A percentile compares a stretch with the other conserved stretches of the same genome.
These are phyloP conservation scores for Volvox carteri DNA, from an alignment of 163 green algal genomes.

Conservation along the genomic window DNA sequence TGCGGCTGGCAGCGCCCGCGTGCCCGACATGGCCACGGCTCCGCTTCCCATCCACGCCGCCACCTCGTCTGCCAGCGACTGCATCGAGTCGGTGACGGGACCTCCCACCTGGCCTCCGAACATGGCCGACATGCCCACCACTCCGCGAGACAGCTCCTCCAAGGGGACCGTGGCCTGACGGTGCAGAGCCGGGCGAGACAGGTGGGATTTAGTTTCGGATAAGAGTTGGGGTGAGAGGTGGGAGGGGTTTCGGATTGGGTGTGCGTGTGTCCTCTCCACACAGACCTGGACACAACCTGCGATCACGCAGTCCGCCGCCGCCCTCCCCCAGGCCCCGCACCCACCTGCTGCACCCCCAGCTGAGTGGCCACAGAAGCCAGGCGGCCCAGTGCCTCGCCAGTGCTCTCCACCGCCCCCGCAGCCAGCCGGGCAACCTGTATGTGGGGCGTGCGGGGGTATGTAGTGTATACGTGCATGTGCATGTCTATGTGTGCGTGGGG, in stretches of 20 bases:
- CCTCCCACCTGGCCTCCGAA: conserved; percentile 66
- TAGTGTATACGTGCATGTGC: not conserved
- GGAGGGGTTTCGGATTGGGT: not conserved
- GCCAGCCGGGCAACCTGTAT: conserved; percentile 69
- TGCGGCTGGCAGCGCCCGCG: conserved; percentile 57
- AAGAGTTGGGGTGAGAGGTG: not conserved
- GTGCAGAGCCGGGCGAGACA: not conserved
- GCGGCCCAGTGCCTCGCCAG: conserved; percentile 69
- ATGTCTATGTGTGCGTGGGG: not conserved
- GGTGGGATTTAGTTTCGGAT: not conserved
- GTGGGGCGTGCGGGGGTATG: not conserved
- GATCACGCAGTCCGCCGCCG: too few species aligned
- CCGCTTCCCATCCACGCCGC: conserved; percentile 74
- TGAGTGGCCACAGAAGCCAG: conserved; percentile 66
- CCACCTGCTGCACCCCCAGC: conserved; percentile 59
- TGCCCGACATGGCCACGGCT: conserved; percentile 65
- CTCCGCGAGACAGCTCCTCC: conserved; percentile 67
- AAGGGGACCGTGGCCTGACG: conserved; percentile 56
- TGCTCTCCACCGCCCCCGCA: conserved; percentile 67
- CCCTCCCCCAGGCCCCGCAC: too few species aligned
- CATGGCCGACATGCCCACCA: conserved; percentile 67
- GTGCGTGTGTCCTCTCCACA: too few species aligned
- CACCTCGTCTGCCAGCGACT: conserved; percentile 78
- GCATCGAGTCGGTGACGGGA: conserved; percentile 65
- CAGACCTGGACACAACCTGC: too few species aligned